Conservation (phyloP, 257 asterid genomes). For the Przewalskia tangutica region DNA sequence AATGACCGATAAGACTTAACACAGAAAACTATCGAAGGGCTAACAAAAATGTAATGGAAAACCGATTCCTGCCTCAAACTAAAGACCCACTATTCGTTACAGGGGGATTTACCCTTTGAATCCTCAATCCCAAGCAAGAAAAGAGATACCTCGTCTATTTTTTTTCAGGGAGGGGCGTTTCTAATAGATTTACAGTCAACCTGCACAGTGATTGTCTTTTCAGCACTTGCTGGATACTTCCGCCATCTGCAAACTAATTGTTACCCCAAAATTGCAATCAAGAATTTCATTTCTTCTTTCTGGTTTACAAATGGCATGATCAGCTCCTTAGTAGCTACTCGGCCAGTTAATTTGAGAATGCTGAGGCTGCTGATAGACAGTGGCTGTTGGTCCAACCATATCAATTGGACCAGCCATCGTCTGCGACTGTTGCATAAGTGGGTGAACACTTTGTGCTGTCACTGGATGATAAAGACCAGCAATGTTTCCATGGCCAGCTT, state of each 20-base stretch:
- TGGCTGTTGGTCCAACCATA: conserved; percentile 61
- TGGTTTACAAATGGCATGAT: conserved; percentile 13
- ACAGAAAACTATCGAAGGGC: not conserved
- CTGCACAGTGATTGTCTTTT: conserved; percentile 24
- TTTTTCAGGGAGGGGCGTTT: conserved; percentile 10
- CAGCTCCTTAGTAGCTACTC: conserved; percentile 46
- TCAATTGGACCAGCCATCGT: conserved; percentile 58
- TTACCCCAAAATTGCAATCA: not conserved
- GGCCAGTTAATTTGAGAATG: conserved; percentile 85
- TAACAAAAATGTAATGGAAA: conserved; percentile 11
- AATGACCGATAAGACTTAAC: conserved; percentile 5
- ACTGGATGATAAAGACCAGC: conserved; percentile 69
- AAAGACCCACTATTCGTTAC: conserved; percentile 36
- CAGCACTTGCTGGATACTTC: conserved; percentile 17
- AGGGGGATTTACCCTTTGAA: conserved; percentile 32
- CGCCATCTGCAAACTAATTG: conserved; percentile 18
- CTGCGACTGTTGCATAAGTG: conserved; percentile 74
- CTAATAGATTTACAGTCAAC: conserved; percentile 14
- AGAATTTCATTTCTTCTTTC: conserved; percentile 16
- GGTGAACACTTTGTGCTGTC: conserved; percentile 52
- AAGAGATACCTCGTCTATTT: conserved; percentile 15
- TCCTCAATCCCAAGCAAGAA: conserved; percentile 19
- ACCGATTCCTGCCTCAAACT: conserved; percentile 33
- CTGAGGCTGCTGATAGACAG: conserved; percentile 80
- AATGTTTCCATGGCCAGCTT: conserved; percentile 68